Conservation (phyloP, 257 asterid species). For the Rehmannia glutinosa region DNA sequence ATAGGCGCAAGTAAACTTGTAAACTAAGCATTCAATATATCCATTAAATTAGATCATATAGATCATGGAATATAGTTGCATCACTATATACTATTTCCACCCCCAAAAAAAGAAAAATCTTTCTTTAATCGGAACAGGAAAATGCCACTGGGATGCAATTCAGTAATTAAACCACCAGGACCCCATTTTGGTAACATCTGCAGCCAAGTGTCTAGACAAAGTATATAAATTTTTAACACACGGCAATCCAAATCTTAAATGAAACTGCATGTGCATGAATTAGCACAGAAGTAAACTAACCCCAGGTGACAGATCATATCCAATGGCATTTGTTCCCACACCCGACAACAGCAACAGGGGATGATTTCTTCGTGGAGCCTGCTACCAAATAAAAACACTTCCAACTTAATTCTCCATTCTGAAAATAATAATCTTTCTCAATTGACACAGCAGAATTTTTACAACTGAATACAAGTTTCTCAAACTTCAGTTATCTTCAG, state of each 20-base stretch:
- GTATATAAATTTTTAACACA: neutral
- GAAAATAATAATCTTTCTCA: neutral
- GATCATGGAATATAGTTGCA: neutral
- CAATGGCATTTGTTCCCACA: constrained; percentile 95
- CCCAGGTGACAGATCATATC: constrained; percentile 96
- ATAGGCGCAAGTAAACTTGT: neutral
- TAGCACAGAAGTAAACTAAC: constrained; percentile 40
- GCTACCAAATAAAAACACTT: constrained; percentile 18
- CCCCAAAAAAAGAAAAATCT: neutral
- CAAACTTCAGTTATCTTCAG: neutral
- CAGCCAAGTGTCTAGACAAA: neutral
- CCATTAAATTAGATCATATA: neutral
- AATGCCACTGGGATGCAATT: neutral
- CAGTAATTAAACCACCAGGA: neutral
- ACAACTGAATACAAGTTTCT: neutral
- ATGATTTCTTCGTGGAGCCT: constrained; percentile 89
- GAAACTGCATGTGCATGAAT: neutral
- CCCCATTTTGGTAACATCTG: neutral
- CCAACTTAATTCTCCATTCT: neutral
- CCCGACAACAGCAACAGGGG: constrained; percentile 91
- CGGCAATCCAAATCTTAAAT: neutral
- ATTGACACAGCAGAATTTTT: neutral
- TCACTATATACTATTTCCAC: too few species aligned
- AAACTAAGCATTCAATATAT: neutral
- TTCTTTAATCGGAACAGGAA: neutral